Evolutionary conservation across 2,329 filamentous ascomycete species (phyloP), one percentile per base, ranked within the genome.

Genomic region (Stylonectria norvegica): DNA sequence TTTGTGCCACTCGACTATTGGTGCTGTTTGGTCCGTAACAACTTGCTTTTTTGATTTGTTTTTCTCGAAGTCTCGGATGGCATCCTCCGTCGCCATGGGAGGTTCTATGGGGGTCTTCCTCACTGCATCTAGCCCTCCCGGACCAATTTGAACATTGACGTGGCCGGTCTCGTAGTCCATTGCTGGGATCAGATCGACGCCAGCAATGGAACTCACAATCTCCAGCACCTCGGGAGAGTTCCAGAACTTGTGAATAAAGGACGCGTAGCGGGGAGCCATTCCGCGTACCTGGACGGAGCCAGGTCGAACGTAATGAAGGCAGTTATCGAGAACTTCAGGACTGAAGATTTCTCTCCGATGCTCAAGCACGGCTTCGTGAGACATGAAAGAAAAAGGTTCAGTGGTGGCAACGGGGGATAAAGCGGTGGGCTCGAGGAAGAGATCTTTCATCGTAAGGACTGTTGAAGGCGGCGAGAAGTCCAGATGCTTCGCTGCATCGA

Each of bases 111-210:
- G 56, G 1, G 57, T 61, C 5, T 44, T 49, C 14, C 45, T 43
- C n/a, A 59, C 47, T 3, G 40, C 56, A 3, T 53, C 48, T 6
- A 51, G 30, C 2, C 48, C 50, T 8, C 29, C 35, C 3, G 46
- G 36, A 2, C 48, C 57, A 11, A 63, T 43, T 27, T 48, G 46
- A 31, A 81, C 62, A 56, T 82, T 82, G 60, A 78, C 71, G 50
- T 80, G 73, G 15, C 69, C 74, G 43, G 80, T 73, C 49, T 81
- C 78, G 48, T 72, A 77, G 58, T 80, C 72, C 55, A 78, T 71
- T 6, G 65, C 68, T 0, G 75, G 75, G 7, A 80, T 64, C 11
- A 81, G 67, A 7, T 81, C 78, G 15, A 81, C 67, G 7, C 77
- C 76, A 16, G 78, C 76, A 34, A 79, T 70, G 42, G 72, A 67